These are phyloP conservation scores for Beauveria pseudobassiana DNA, from an alignment of 2,329 filamentous ascomycete genomes.

Conservation along the genomic window DNA sequence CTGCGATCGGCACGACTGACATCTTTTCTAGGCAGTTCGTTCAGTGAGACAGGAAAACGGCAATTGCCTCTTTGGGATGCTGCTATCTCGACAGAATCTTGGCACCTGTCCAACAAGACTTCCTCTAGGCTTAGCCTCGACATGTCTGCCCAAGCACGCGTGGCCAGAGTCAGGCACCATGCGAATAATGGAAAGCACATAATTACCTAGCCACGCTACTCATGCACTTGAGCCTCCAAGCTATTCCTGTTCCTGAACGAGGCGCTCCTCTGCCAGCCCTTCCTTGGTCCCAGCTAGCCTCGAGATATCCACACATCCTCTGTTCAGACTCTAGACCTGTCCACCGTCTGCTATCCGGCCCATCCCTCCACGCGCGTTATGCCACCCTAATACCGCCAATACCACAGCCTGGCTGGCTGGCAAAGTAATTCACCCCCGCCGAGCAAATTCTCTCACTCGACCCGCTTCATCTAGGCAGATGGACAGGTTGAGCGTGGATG, in stretches of 20 bases:
- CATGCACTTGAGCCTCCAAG: not conserved
- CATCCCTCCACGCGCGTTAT: not conserved
- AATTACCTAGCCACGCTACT: not conserved
- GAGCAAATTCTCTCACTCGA: constrained; percentile 1
- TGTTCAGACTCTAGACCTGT: constrained; percentile 5
- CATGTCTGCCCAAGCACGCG: not conserved
- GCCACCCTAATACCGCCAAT: not conserved
- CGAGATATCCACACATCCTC: constrained; percentile 6
- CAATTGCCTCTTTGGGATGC: constrained; percentile 2
- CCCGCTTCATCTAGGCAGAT: constrained; percentile 5
- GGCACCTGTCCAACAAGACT: not conserved
- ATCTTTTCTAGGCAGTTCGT: not conserved
- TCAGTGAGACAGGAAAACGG: not conserved
- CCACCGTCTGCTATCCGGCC: not conserved
- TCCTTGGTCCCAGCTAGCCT: not conserved
- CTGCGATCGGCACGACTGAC: not conserved
- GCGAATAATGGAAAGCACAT: not conserved
- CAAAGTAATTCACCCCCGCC: not conserved
- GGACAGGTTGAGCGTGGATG: not conserved
- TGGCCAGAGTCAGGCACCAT: not conserved
- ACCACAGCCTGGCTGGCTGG: not conserved
- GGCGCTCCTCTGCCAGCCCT: not conserved
- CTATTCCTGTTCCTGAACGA: constrained; percentile 12
- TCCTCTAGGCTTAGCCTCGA: not conserved
- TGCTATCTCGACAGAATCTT: not conserved